Evolutionary conservation across 768 basidiomycete genomes (phyloP).

Genomic region (Macrolepiota fuliginosa): DNA sequence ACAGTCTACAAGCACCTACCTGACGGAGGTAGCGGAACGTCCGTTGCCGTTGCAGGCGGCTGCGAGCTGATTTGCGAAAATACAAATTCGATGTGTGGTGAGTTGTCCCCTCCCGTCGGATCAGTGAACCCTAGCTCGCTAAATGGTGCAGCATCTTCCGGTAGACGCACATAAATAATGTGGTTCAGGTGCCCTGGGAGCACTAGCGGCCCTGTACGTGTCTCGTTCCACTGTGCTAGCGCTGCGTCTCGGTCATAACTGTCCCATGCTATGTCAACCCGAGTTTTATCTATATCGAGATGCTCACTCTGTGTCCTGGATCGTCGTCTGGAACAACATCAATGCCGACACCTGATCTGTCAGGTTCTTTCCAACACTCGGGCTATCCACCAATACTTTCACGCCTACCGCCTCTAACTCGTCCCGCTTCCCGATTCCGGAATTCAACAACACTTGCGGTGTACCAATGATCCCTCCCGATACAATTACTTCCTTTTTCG

Average conservation of each 20-base stretch:
- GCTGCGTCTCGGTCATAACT: constrained; percentile 4
- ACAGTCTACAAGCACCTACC: constrained; percentile 1
- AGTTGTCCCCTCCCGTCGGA: constrained; percentile 14
- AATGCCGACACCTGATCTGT: constrained; percentile 16
- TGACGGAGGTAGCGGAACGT: not conserved
- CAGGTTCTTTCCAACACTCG: constrained; percentile 21
- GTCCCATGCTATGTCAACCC: not conserved
- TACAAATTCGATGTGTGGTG: constrained; percentile 15
- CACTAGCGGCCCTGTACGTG: constrained; percentile 13
- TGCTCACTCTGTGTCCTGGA: constrained; percentile 7
- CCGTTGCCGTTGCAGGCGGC: not conserved
- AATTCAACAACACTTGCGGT: constrained; percentile 22
- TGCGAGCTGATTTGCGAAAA: constrained; percentile 10
- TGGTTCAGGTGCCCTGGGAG: constrained; percentile 5
- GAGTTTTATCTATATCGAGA: too few species aligned
- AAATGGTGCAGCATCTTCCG: constrained; percentile 6
- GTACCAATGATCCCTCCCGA: constrained; percentile 30
- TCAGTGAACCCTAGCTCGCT: constrained; percentile 8
- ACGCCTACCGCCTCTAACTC: constrained; percentile 16
- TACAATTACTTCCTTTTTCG: constrained; percentile 29
- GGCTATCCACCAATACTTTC: constrained; percentile 16
- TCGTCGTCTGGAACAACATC: constrained; percentile 1
- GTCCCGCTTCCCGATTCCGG: constrained; percentile 22
- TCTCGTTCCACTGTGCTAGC: constrained; percentile 13
- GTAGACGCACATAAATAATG: constrained; percentile 14